These are phyloP conservation scores for Solanum virginianum DNA, from an alignment of 257 asterid genomes.

Conservation along the genomic window DNA sequence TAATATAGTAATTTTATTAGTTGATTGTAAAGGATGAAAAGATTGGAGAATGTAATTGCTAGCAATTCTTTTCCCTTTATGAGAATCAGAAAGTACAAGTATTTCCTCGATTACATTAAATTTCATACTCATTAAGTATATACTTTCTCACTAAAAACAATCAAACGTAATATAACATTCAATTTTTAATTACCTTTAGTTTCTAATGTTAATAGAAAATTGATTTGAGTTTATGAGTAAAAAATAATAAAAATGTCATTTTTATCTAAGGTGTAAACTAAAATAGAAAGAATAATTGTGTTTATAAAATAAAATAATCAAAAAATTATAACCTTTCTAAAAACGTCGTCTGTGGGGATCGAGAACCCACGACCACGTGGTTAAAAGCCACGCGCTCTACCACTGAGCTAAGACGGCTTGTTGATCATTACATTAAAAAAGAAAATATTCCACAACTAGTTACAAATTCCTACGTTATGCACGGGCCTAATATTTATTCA, in stretches of 20 bases:
- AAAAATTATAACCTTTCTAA: no score
- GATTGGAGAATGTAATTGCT: background rate
- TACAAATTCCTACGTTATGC: no score
- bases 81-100: background rate
- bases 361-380: constrained; percentile 99
- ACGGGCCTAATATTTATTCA: no score
- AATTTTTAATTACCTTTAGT: background rate
- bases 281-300: background rate
- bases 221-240: background rate
- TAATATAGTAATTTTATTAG: background rate
- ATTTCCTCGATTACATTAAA: background rate
- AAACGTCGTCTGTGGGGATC: constrained; percentile 88
- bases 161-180: background rate
- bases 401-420: constrained; percentile 83
- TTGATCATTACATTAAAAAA: no score
- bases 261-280: background rate
- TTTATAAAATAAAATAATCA: background rate
- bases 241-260: background rate
- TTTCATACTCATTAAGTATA: background rate
- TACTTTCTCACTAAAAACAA: background rate
- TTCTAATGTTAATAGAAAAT: background rate
- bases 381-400: constrained; percentile 99
- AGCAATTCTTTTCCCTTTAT: background rate
- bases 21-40: background rate
- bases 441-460: no score